Percentiles rank a stretch among this genome's conserved stretches.
These are phyloP conservation scores for Alternaria panax DNA, from an alignment of 2,329 filamentous ascomycete species.

Conservation along the genomic window DNA sequence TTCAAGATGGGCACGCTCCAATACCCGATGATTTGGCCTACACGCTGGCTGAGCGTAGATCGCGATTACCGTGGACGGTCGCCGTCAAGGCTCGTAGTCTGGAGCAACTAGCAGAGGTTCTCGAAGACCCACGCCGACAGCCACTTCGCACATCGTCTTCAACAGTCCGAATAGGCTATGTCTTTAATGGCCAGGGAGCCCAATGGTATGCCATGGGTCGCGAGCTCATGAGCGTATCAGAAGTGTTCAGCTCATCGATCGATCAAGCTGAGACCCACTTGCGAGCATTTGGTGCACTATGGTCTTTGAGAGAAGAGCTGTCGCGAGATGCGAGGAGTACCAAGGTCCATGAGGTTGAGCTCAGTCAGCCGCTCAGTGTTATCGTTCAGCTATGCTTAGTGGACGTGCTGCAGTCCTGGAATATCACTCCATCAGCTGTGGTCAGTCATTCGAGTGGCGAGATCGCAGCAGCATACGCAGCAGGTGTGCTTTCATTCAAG, in stretches of 20 bases:
- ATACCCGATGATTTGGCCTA: constrained; percentile 15
- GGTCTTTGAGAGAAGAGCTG: constrained; percentile 3
- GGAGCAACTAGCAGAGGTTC: background rate
- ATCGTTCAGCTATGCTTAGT: constrained; percentile 28
- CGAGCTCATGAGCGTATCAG: background rate
- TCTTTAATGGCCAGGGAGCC: constrained; percentile 7
- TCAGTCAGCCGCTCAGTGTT: constrained; percentile 30
- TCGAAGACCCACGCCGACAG: background rate
- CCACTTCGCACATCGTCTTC: constrained; percentile 1
- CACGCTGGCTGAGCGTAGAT: constrained; percentile 16
- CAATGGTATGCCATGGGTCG: constrained; percentile 10
- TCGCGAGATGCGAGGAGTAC: background rate
- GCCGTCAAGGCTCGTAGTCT: background rate
- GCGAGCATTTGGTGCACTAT: constrained; percentile 5
- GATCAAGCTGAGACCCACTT: background rate
- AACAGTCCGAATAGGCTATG: background rate
- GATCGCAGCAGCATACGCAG: constrained; percentile 37
- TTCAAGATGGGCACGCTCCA: background rate
- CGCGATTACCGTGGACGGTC: constrained; percentile 1
- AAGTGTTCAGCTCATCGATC: background rate
- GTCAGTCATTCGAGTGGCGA: constrained; percentile 39
- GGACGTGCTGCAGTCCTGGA: constrained; percentile 19
- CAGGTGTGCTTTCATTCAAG: constrained; percentile 20
- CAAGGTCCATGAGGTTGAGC: constrained; percentile 1
- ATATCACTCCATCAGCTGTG: constrained; percentile 10